Conservation (phyloP, 805 yeast species). For the Zygoascus tannicola region DNA sequence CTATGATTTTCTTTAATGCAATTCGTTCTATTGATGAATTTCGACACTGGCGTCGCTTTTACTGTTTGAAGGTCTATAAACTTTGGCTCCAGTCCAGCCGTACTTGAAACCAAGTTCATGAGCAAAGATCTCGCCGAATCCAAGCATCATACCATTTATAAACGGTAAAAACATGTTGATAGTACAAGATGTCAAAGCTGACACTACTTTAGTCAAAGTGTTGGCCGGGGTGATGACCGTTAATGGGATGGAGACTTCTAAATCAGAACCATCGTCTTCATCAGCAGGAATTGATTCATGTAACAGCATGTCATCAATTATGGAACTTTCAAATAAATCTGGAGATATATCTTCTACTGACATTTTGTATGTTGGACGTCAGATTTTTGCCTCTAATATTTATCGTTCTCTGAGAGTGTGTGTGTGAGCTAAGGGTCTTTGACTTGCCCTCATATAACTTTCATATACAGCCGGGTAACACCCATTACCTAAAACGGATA, state of each 20-base stretch:
- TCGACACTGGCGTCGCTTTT: background rate
- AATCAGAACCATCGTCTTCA: background rate
- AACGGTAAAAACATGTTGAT: conserved; percentile 79
- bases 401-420: no score
- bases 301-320: no score
- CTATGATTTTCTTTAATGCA: background rate
- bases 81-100: conserved; percentile 68
- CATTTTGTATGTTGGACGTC: no score
- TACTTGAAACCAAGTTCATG: conserved; percentile 80
- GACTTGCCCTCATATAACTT: no score
- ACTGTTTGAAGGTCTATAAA: conserved; percentile 16
- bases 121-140: conserved; percentile 90
- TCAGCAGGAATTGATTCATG: no score
- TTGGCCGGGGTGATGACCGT: background rate
- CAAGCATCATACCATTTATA: conserved; percentile 88
- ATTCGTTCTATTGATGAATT: background rate
- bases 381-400: no score
- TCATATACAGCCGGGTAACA: no score
- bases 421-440: no score
- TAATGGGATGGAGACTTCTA: background rate
- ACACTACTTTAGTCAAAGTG: background rate
- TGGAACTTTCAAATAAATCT: no score
- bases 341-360: no score
- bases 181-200: conserved; percentile 23
- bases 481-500: no score